These are phyloP conservation scores for Leishmania martiniquensis DNA, from an alignment of 208 protist genomes.

Conservation along the genomic window DNA sequence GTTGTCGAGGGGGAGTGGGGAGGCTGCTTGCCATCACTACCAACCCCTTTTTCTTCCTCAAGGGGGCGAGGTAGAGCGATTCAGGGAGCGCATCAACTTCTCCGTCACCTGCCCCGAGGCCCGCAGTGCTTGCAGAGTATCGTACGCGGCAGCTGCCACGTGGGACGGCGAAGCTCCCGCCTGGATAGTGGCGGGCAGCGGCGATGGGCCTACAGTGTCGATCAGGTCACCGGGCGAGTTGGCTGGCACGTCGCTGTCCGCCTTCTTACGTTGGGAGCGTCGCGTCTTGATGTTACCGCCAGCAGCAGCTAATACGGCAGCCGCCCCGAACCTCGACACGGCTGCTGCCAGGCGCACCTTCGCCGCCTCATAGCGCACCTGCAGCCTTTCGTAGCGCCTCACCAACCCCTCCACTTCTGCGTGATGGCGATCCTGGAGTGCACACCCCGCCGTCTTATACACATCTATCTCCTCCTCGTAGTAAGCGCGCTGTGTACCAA, in stretches of 20 bases:
- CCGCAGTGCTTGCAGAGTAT: constrained; percentile 27
- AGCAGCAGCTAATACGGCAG: neutral
- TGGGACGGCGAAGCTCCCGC: constrained; percentile 1
- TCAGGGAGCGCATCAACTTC: constrained; percentile 17
- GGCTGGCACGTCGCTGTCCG: neutral
- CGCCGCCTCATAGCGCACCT: constrained; percentile 35
- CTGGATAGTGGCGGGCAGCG: neutral
- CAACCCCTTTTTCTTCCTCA: neutral
- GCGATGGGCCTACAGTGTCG: neutral
- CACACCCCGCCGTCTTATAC: constrained; percentile 43
- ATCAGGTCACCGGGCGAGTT: neutral
- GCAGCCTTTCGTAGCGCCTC: constrained; percentile 33
- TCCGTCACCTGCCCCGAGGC: constrained; percentile 20
- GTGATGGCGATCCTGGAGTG: constrained; percentile 44
- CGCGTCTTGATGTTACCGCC: neutral
- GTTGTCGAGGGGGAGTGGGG: no score
- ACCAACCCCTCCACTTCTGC: constrained; percentile 30
- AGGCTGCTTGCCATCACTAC: neutral
- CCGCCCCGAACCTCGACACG: constrained; percentile 15
- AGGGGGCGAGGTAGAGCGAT: constrained; percentile 9
- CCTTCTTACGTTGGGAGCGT: neutral
- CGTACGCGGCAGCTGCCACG: constrained; percentile 5
- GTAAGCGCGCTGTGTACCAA: constrained; percentile 35
- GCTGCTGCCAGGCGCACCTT: constrained; percentile 46
- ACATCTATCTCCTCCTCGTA: constrained; percentile 47